Conservation (phyloP, 2,329 filamentous ascomycete genomes). For the Trichoderma cornu-damae region DNA sequence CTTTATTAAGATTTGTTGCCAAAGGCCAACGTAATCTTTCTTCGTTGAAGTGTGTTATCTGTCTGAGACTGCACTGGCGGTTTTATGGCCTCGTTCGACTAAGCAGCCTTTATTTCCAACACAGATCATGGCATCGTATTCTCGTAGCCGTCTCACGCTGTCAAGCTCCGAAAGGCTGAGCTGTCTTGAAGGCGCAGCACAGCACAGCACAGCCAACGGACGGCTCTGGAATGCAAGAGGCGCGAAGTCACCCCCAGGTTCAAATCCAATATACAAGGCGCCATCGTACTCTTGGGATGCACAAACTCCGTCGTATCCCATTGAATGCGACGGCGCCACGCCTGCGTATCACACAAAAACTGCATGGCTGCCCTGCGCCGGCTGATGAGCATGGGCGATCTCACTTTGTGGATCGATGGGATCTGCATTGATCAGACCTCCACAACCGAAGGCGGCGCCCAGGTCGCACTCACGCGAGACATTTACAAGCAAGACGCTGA, state of each 20-base stretch:
- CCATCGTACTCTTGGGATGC: neutral
- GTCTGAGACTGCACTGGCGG: neutral
- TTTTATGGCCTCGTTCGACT: neutral
- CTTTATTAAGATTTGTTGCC: too few species aligned
- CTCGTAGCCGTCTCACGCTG: neutral
- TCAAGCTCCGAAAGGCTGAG: neutral
- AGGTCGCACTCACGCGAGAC: slow-evolving; percentile 8
- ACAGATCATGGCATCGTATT: neutral
- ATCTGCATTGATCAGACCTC: slow-evolving; percentile 1
- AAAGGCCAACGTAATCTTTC: too few species aligned
- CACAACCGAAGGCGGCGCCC: slow-evolving; percentile 1
- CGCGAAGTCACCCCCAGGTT: neutral
- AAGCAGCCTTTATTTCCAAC: neutral
- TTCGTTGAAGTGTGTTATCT: too few species aligned
- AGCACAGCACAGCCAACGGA: neutral
- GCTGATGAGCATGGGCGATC: neutral
- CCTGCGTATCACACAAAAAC: neutral
- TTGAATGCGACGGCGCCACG: neutral
- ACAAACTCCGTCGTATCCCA: neutral
- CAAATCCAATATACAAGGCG: neutral
- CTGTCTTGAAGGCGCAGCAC: neutral
- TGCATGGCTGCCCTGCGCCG: neutral
- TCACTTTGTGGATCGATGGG: slow-evolving; percentile 1
- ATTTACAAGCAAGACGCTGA: neutral
- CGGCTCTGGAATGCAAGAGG: neutral